These are phyloP conservation scores for Quercus dentata DNA, from an alignment of 306 rosid species.

Conservation along the genomic window DNA sequence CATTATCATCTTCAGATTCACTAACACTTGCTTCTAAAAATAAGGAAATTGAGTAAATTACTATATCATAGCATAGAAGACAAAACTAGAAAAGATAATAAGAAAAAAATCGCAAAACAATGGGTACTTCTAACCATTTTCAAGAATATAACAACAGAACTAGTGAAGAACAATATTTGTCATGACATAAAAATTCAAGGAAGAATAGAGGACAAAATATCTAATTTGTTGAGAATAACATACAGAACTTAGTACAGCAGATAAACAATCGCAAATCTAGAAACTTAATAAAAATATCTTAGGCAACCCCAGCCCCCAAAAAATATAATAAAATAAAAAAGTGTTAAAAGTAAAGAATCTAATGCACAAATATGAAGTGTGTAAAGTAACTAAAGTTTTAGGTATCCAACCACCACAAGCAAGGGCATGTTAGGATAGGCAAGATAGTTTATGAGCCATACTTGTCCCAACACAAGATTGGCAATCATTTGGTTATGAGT, in stretches of 20 bases:
- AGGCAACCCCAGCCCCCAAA: neutral
- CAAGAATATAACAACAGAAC: too few species aligned
- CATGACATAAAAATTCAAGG: neutral
- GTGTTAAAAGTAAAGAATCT: neutral
- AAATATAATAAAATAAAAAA: neutral
- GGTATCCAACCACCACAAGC: neutral
- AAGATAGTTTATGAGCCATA: neutral
- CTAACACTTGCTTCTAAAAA: slow-evolving; percentile 77
- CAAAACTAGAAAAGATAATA: neutral
- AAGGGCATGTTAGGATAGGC: neutral
- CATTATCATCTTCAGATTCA: slow-evolving; percentile 97
- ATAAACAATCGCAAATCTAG: neutral
- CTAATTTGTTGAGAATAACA: too few species aligned
- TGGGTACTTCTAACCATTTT: neutral
- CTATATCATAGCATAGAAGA: slow-evolving; percentile 1
- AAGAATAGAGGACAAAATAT: neutral
- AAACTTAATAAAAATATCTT: neutral
- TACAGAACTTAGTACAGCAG: neutral
- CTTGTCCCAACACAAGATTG: neutral
- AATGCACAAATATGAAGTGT: neutral
- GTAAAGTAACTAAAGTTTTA: neutral
- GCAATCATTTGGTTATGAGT: neutral
- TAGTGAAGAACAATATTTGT: neutral
- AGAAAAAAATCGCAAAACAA: slow-evolving; percentile 6
- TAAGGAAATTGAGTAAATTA: slow-evolving; percentile 11